A percentile compares a stretch with the other conserved stretches of the same genome.
These are phyloP conservation scores for Pueraria montana DNA, from an alignment of 306 rosid genomes.

Conservation along the genomic window DNA sequence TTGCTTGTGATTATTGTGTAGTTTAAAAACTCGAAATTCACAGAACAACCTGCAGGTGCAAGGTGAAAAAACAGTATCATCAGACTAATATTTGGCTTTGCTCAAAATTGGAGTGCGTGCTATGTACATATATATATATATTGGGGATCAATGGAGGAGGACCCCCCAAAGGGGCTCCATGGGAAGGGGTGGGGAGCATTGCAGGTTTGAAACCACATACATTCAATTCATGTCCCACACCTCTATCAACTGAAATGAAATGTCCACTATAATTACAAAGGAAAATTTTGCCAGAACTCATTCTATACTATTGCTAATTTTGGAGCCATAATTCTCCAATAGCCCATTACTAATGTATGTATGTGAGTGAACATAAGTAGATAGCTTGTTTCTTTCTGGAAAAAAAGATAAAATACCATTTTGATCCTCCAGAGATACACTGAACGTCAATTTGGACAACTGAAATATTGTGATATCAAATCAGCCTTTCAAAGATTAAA, in stretches of 20 bases:
- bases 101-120: neutral
- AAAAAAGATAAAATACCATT: neutral
- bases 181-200: neutral
- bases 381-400: neutral
- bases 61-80: conserved; percentile 37
- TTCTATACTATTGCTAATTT: neutral
- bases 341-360: neutral
- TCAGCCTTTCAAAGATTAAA: neutral
- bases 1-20: conserved; percentile 85
- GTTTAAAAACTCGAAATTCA: conserved; percentile 86
- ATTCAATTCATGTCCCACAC: neutral
- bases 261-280: neutral
- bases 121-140: neutral
- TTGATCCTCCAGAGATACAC: neutral
- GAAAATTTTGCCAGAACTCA: conserved; percentile 17
- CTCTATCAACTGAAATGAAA: neutral
- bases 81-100: conserved; percentile 1
- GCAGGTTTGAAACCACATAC: neutral
- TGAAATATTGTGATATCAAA: conserved; percentile 7
- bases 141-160: neutral
- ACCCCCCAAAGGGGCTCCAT: neutral
- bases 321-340: neutral
- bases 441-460: neutral
- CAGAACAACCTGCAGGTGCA: conserved; percentile 83
- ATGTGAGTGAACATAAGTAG: neutral